Evolutionary conservation across 176 grass and related monocot genomes (phyloP), one percentile per base, ranked within the genome.

Genomic region (Eragrostis curvula): DNA sequence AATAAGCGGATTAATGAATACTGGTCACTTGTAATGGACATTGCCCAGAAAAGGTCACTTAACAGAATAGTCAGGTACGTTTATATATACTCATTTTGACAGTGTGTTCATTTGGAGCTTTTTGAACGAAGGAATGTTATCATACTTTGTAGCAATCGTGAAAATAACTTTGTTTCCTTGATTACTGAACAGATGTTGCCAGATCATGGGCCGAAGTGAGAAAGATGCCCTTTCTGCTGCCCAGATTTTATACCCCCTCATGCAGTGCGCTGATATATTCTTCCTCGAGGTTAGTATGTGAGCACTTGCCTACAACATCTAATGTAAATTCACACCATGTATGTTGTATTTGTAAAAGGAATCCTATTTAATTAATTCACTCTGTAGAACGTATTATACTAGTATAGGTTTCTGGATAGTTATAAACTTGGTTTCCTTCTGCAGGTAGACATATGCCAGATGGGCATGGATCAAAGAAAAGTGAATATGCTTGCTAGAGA

Each of bases 251-350:
- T 94, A 97, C 63, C 94, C 91, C 68, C 94, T 89, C 87, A 97
- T 97, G 91, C 94, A 97, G 51, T 97, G 94, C 87, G 94, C 91
- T 79, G 91, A 97, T 67, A 90, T 97, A 79, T 94, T 97, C 77
- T 97, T 97, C 83, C 69, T 97, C 12, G 92, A 94, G 94, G 94
- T 90, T 42, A 32, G 24, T 86, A 52, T 41, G 12, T 71, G 3
- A 36, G 32, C 32, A 36, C 32, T 36, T 36, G 32, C 32, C 32
- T 36, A 36, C 32, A 36, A 36, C 32, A 36, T 59, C 28, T 83
- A 21, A n/a, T 71, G 8, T 24, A 50, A 27, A 70, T 55, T 8
- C 49, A 89, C 36, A 58, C 10, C n/a, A 13, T 32, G 0, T 18
- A 63, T 36, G 32, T 36, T 36, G 32, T 36, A 36, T 36, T 8